Evolutionary conservation across 208 protist species (phyloP).

Genomic region (Trypanosoma scelopori): DNA sequence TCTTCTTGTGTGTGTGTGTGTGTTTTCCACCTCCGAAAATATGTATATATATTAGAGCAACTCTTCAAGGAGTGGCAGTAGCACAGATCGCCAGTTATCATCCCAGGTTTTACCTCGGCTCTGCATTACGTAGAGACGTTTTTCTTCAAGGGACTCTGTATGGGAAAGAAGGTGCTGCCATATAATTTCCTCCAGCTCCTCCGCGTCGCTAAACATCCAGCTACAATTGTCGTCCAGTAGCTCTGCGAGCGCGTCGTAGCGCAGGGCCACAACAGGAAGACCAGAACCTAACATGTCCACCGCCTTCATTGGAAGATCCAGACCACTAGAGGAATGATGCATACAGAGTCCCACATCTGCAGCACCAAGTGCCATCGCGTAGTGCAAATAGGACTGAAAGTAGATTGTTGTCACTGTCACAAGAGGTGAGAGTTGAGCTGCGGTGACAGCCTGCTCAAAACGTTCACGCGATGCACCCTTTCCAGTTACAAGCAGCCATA

Average conservation of each 20-base stretch:
- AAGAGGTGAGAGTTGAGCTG: slow-evolving; percentile 52
- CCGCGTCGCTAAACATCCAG: slow-evolving; percentile 59
- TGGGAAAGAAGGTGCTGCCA: slow-evolving; percentile 18
- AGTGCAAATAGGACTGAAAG: slow-evolving; percentile 91
- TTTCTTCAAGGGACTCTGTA: slow-evolving; percentile 6
- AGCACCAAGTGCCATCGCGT: slow-evolving; percentile 87
- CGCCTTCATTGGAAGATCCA: slow-evolving; percentile 98
- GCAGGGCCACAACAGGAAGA: slow-evolving; percentile 90
- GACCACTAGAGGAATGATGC: slow-evolving; percentile 92
- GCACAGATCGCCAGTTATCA: slow-evolving; percentile 53
- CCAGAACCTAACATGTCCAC: slow-evolving; percentile 96
- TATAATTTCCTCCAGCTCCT: slow-evolving; percentile 58
- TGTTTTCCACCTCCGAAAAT: neutral
- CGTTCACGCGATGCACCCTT: slow-evolving; percentile 57
- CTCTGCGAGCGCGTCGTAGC: slow-evolving; percentile 88
- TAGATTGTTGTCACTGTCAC: slow-evolving; percentile 90
- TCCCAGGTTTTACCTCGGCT: slow-evolving; percentile 43
- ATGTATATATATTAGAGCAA: slow-evolving; percentile 7
- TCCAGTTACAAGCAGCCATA: slow-evolving; percentile 86
- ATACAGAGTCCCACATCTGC: slow-evolving; percentile 95
- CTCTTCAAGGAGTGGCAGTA: slow-evolving; percentile 41
- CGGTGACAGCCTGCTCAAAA: slow-evolving; percentile 64
- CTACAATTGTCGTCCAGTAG: slow-evolving; percentile 75
- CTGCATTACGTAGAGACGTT: slow-evolving; percentile 7
- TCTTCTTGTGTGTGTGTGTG: no score